Percentiles rank a stretch among this genome's conserved stretches.
phyloP scores from a whole-genome alignment of 306 rosid species.

The Gleditsia sinensis region DNA sequence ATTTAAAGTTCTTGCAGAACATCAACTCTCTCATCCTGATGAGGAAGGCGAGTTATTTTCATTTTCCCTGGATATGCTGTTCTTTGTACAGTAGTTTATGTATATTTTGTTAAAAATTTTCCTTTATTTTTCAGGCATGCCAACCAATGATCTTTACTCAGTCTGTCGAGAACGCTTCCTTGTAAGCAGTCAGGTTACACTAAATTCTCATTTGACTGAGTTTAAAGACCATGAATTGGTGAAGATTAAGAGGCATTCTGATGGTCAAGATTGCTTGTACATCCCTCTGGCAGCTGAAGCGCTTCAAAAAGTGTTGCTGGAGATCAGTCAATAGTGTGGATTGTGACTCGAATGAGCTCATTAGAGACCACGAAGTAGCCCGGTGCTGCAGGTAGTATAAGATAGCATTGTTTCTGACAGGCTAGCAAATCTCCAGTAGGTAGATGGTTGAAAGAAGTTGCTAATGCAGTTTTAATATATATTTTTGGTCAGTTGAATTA shows the following conservation, averaged over 20 bases:
- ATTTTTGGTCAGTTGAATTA: too few relatives aligned
- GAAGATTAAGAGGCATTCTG: constrained; percentile 78
- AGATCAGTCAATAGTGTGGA: constrained; percentile 41
- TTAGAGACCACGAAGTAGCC: not conserved
- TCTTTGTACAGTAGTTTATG: constrained; percentile 21
- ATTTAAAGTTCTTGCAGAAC: constrained; percentile 87
- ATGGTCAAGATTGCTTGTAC: constrained; percentile 84
- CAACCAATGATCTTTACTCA: constrained; percentile 62
- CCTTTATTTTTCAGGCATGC: constrained; percentile 65
- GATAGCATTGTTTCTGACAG: not conserved
- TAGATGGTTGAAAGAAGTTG: not conserved
- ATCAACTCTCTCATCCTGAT: constrained; percentile 77
- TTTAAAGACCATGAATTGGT: constrained; percentile 93
- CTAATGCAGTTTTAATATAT: not conserved
- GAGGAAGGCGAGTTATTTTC: constrained; percentile 63
- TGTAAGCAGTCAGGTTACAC: constrained; percentile 76
- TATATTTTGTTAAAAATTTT: not conserved
- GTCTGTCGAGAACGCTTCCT: constrained; percentile 85
- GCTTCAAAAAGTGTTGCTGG: constrained; percentile 66
- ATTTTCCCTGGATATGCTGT: constrained; percentile 14
- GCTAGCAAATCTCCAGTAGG: not conserved
- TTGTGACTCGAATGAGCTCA: not conserved
- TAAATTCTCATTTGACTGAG: constrained; percentile 88
- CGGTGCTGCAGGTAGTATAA: too few relatives aligned
- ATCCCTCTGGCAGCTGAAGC: constrained; percentile 74